phyloP scores from a whole-genome alignment of 169 alveolate genomes.

The Babesia gibsoni region DNA sequence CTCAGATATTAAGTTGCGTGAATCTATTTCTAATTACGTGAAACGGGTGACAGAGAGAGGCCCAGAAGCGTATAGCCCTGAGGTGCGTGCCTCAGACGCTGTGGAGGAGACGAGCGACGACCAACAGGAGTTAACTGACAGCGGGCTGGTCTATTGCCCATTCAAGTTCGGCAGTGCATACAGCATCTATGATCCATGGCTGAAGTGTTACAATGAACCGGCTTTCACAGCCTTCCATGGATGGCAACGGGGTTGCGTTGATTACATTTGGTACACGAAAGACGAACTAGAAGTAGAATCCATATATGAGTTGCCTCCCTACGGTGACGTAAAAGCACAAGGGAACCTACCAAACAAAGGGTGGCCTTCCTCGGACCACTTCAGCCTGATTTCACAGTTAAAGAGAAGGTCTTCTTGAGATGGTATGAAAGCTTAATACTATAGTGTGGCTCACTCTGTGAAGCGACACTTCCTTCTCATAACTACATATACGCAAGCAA shows the following conservation, averaged over 20 bases:
- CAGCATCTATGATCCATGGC: constrained; percentile 38
- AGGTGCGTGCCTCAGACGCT: neutral
- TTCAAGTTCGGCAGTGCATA: constrained; percentile 55
- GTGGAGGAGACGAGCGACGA: neutral
- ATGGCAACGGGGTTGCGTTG: constrained; percentile 81
- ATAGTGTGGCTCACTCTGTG: no score
- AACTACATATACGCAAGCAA: no score
- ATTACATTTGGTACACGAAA: constrained; percentile 74
- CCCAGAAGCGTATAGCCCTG: neutral
- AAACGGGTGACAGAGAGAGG: neutral
- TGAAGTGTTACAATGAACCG: constrained; percentile 52
- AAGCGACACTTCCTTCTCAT: no score
- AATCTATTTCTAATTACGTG: neutral
- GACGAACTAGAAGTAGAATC: constrained; percentile 59
- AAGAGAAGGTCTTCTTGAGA: constrained; percentile 17
- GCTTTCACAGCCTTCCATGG: constrained; percentile 84
- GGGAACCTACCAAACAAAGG: constrained; percentile 67
- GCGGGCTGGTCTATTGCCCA: constrained; percentile 52
- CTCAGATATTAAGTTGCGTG: neutral
- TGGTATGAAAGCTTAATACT: no score
- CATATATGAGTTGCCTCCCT: constrained; percentile 57
- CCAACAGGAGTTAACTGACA: neutral
- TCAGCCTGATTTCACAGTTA: constrained; percentile 57
- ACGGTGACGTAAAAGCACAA: constrained; percentile 34
- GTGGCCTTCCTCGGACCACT: constrained; percentile 70